Percentiles rank a stretch among this genome's conserved stretches.
Conservation (phyloP, 441 rosid genomes). For the Croton laevigatus region DNA sequence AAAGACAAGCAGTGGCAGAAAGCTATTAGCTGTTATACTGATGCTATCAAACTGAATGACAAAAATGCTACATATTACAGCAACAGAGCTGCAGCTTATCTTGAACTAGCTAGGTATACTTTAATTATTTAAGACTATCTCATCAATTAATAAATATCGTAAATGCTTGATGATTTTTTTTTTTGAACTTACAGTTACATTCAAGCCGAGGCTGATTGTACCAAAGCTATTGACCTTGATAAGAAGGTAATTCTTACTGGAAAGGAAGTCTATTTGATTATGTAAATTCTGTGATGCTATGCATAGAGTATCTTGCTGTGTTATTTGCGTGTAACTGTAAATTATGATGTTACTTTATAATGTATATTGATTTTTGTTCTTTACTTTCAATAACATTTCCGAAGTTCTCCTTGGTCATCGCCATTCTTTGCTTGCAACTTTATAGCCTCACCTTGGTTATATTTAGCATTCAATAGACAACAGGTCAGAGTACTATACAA, state of each 20-base stretch:
- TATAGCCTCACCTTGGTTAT: neutral
- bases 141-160: neutral
- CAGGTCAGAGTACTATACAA: too few species aligned
- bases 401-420: neutral
- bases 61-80: slow-evolving; percentile 86
- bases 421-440: neutral
- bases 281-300: slow-evolving; percentile 4
- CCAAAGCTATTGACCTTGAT: slow-evolving; percentile 78
- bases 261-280: neutral
- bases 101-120: slow-evolving; percentile 66
- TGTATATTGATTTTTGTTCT: neutral
- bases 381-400: neutral
- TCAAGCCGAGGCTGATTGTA: slow-evolving; percentile 89
- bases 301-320: neutral
- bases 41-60: slow-evolving; percentile 69
- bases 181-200: slow-evolving; percentile 49
- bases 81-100: slow-evolving; percentile 97
- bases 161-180: slow-evolving; percentile 10
- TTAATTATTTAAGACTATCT: slow-evolving; percentile 10
- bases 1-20: slow-evolving; percentile 87
- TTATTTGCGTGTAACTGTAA: neutral
- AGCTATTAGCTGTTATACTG: slow-evolving; percentile 69
- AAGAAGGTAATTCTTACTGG: slow-evolving; percentile 61
- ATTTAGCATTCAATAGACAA: too few species aligned
- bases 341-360: neutral